Base-by-base conservation (phyloP, 1,284 basidiomycete genomes). In the Omphalotus olearius region DNA sequence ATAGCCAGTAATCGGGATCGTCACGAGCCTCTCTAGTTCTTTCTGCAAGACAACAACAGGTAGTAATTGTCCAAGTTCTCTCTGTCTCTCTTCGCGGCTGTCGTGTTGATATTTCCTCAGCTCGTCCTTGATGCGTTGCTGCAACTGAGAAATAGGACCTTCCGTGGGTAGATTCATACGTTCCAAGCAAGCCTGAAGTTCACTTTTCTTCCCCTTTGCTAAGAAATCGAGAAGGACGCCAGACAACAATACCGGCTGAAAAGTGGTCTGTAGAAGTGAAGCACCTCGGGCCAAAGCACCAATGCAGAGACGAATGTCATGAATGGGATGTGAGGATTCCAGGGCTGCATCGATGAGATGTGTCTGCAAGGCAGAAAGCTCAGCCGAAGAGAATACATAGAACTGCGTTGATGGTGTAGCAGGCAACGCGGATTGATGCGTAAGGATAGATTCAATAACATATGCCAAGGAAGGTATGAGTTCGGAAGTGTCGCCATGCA, bases 271-370 rank as follows among this genome's bases (percentile, higher is more conserved):
- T 7, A 77, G 61, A 6, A 76, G 65, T 0, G 73, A 68, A 5
- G 73, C 73, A 0, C 76, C 76, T 57, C 76, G 71, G 7, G 72
- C 68, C 4, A 78, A 64, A 16, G 75, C 70, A 17, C 73, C 74
- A 23, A 78, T 71, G 54, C 75, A 76, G 6, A 71, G 52, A 5
- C 73, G 70, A 28, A 75, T 61, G 35, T 74, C 72, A 3, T 63
- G 61, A 11, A 57, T 57, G 17, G 58, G 57, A 14, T 62, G 57
- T n/a, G 62, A 56, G 10, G 68, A 62, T 2, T 63, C 64, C 6
- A 78, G 63, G 7, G 76, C 75, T 16, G 66, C 59, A 35, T 72
- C 60, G 40, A 76, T 69, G 36, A 78, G 64, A 45, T 71, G 69
- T 2, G 63, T 58, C 54, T 76, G 73, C 25, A 78, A 57, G 4